Percentiles rank a stretch among this genome's conserved stretches.
Evolutionary conservation across 1,284 basidiomycete species (phyloP).

Genomic region (Cryptococcus neoformans): DNA sequence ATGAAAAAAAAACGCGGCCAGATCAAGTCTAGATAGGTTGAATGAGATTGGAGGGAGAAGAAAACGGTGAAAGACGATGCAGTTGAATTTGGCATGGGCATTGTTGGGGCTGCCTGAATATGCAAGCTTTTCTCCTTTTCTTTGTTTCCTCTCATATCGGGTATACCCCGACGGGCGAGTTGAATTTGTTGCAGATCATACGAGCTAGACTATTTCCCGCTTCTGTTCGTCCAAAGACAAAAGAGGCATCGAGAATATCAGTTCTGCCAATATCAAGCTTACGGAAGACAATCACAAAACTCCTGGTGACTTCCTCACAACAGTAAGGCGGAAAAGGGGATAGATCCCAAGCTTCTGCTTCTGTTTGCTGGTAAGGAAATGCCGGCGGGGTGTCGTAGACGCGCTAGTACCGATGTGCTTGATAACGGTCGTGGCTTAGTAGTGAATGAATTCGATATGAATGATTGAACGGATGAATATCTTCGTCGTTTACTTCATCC

Average conservation of each 20-base stretch:
- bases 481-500: constrained; percentile 60
- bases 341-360: constrained; percentile 49
- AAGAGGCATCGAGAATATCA: constrained; percentile 54
- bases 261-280: constrained; percentile 52
- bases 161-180: not conserved
- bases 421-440: too few species aligned
- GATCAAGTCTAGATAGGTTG: constrained; percentile 54
- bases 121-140: constrained; percentile 23
- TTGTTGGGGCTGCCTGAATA: constrained; percentile 54
- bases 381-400: too few species aligned
- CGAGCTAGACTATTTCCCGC: constrained; percentile 53
- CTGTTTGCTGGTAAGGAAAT: constrained; percentile 51
- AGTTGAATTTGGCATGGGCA: constrained; percentile 62
- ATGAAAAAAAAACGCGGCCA: not conserved
- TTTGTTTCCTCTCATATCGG: too few species aligned
- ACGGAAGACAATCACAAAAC: constrained; percentile 10
- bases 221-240: constrained; percentile 55
- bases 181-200: not conserved
- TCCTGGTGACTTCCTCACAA: not conserved
- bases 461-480: constrained; percentile 38
- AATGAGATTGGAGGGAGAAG: constrained; percentile 52
- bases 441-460: too few species aligned
- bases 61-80: constrained; percentile 57
- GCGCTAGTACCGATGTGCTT: too few species aligned
- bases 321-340: constrained; percentile 51